Evolutionary conservation across 2,329 filamentous ascomycete genomes (phyloP), one percentile per base, ranked within the genome.

Genomic region (Aspergillus ochraceus): DNA sequence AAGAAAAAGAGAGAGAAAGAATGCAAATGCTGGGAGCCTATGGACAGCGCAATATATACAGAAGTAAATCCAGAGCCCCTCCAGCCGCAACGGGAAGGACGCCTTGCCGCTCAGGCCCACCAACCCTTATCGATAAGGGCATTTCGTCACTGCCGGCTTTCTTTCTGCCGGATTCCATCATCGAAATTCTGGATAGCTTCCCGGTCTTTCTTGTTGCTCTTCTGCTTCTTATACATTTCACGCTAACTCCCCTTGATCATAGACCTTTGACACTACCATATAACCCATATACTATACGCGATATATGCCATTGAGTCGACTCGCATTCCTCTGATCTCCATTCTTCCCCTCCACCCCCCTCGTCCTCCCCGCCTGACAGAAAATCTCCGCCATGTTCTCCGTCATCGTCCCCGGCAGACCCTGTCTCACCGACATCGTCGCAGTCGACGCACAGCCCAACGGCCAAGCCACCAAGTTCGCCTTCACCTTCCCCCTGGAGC

Each of bases 401-500:
- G 79, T 88, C 66, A 81, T 88, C 66, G 77, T 87, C 58, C 85
- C 86, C 47, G 84, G 84, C 60, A 80, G 85, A 24, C 86, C 86
- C 8, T 81, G 87, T 64, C 79, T 87, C 62, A 85, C 84, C 49
- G 79, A 86, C 62, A 81, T 86, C 36, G 69, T 76, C 60, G 72
- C 76, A 22, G 71, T 84, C 30, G 80, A 81, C 29, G 72, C 83
- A 55, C 83, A 85, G 57, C 80, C 82, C 47, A 81, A 80, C 30
- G 77, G 84, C 57, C 83, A 84, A 60, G 77, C 83, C 49, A 86
- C 85, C 2, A 86, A 89, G 74, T 87, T 86, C 74, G 84, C 85
- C 54, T 88, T 89, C 75, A 79, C 86, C 54, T 92, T 95, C 74
- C 87, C 89, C 17, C 74, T 84, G 6, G 70, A 74, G 26, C 84